Evolutionary conservation across 2,329 filamentous ascomycete genomes (phyloP).

Genomic region (Colletotrichum echinochloae): DNA sequence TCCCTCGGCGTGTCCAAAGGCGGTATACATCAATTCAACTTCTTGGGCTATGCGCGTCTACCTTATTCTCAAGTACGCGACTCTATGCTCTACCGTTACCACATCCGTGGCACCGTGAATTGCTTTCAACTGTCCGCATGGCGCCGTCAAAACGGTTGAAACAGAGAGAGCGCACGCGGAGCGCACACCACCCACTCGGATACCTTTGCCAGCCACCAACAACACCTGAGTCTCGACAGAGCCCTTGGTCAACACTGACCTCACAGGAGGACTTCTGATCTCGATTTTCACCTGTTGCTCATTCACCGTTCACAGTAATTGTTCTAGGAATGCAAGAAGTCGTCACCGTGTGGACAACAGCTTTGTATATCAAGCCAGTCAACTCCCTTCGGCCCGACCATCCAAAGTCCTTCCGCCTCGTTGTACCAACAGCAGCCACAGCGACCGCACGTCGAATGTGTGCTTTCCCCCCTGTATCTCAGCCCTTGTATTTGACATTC

Average conservation of each 20-base stretch:
- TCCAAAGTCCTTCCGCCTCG: not conserved
- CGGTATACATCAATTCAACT: not conserved
- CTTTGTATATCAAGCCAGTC: not conserved
- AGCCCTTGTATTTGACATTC: not conserved
- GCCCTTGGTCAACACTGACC: not conserved
- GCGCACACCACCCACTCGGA: not conserved
- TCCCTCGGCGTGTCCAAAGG: not conserved
- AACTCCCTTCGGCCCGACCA: not conserved
- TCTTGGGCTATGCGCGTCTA: not conserved
- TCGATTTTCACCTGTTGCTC: no score
- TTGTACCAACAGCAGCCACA: not conserved
- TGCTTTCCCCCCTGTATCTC: not conserved
- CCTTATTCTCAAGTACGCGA: not conserved
- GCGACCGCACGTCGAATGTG: not conserved
- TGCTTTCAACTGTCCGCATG: not conserved
- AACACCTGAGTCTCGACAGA: not conserved
- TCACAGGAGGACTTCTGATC: not conserved
- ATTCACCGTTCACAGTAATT: not conserved
- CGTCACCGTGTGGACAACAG: not conserved
- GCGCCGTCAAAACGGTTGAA: slow-evolving; percentile 9
- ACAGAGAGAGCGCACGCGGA: slow-evolving; percentile 1
- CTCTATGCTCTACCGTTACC: not conserved
- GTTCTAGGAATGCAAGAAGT: not conserved
- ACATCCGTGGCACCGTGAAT: not conserved
- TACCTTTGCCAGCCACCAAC: not conserved